Evolutionary conservation across 1,139 yeast species (phyloP).

Genomic region (Casaregolazyma suthepensis): DNA sequence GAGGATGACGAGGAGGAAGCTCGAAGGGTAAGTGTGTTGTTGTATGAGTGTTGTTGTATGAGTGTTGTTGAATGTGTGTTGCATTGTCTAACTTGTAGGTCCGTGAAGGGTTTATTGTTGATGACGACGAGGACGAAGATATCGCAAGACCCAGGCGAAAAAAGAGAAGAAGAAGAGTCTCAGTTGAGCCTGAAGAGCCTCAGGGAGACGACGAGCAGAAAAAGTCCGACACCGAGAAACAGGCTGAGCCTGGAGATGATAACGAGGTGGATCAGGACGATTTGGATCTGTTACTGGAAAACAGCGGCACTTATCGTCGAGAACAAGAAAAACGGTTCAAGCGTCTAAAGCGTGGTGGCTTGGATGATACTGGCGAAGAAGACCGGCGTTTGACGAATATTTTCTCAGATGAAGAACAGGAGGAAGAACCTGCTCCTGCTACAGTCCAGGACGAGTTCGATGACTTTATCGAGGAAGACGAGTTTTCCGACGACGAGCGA

Average conservation of each 20-base stretch:
- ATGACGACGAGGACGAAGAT: constrained; percentile 52
- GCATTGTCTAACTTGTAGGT: constrained; percentile 41
- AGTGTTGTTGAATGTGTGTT: too few species aligned
- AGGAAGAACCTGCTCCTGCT: constrained; percentile 35
- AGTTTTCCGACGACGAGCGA: constrained; percentile 85
- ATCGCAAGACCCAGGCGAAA: constrained; percentile 19
- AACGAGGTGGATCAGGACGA: constrained; percentile 92
- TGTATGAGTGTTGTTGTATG: neutral
- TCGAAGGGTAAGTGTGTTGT: constrained; percentile 26
- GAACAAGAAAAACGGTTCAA: constrained; percentile 45
- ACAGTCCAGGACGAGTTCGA: constrained; percentile 67
- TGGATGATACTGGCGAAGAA: constrained; percentile 29
- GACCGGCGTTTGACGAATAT: constrained; percentile 59
- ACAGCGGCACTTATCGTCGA: constrained; percentile 59
- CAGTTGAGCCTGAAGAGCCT: constrained; percentile 6
- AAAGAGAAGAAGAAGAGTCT: constrained; percentile 20
- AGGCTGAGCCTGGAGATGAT: constrained; percentile 28
- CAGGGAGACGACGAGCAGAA: constrained; percentile 14
- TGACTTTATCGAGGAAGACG: constrained; percentile 96
- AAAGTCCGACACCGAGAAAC: constrained; percentile 13
- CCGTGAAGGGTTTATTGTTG: constrained; percentile 90
- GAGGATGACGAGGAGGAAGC: constrained; percentile 41
- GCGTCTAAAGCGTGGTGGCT: constrained; percentile 62
- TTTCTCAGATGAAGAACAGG: constrained; percentile 78
- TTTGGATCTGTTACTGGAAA: constrained; percentile 82